Base-by-base conservation (phyloP, 2,329 filamentous ascomycete species). In the Cladophialophora immunda region DNA sequence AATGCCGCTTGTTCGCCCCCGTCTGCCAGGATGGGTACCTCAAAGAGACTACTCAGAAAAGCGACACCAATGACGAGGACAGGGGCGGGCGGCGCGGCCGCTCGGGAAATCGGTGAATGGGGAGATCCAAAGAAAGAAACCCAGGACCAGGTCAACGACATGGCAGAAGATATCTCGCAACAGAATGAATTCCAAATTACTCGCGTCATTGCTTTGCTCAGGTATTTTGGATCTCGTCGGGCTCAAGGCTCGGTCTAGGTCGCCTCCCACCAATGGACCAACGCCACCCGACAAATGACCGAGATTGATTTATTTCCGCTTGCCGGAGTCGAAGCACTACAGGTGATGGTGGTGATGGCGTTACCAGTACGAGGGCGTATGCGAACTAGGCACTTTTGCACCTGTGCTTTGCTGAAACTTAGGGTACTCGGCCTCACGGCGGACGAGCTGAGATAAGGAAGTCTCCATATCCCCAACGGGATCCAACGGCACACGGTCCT, bases 381-480 rank as follows among this genome's bases (percentile, higher is more conserved):
- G 19, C 22, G 45, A 50, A 25, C 19, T 50, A 25, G 45, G 8
- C 45, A 50, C 22, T 25, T 50, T 50, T 3, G 4, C 9, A 6
- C 45, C 19, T 19, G 13, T 22, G 19, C 19, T 25, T 50, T 19
- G 5, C 15, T 25, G 45, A 22, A 13, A 50, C 38, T 22, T 19
- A 45, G 34, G 7, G 13, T 11, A n/a, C 32, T 34, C 36, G 36
- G 8, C 19, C 4, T 22, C n/a, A 45, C 19, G 17, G n/a, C 2
- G 38, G 17, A 9, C 19, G 19, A 11, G 45, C 45, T 50, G 45
- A 50, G 45, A 50, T 50, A 50, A 50, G 45, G 22, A 50, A 25
- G 45, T 50, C 45, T 50, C 45, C 45, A 50, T 50, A 50, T 50
- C 45, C 38, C 45, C 45, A 50, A 50, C 45, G 45, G 45, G 45